phyloP scores from a whole-genome alignment of 2,329 filamentous ascomycete genomes.

The Stylonectria norvegica region DNA sequence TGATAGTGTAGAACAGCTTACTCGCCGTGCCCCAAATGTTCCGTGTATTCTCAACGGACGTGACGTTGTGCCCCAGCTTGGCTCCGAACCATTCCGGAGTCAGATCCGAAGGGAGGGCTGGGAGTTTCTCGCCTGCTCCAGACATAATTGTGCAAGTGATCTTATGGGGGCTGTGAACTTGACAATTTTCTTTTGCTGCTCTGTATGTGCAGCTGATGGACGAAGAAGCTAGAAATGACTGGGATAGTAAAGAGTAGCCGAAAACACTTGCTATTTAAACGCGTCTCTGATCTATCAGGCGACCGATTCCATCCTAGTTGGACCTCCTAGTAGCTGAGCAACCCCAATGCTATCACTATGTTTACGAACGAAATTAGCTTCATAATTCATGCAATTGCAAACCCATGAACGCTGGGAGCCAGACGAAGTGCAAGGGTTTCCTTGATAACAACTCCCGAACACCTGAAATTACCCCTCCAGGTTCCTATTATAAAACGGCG shows the following conservation, averaged over 20 bases:
- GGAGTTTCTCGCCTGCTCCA: slow-evolving; percentile 13
- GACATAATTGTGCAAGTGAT: no score
- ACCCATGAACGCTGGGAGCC: not conserved
- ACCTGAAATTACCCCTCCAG: no score
- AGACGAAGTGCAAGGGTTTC: not conserved
- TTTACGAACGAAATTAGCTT: not conserved
- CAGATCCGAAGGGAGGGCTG: slow-evolving; percentile 18
- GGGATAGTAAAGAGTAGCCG: slow-evolving; percentile 1
- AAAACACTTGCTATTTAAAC: not conserved
- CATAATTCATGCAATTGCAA: not conserved
- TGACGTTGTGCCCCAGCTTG: slow-evolving; percentile 19
- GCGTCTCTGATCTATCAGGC: not conserved
- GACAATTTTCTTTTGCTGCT: not conserved
- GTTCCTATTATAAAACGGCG: not conserved
- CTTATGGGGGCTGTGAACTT: no score
- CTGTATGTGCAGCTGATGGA: slow-evolving; percentile 1
- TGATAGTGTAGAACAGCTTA: slow-evolving; percentile 28
- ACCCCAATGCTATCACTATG: not conserved
- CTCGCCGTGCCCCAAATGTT: slow-evolving; percentile 29
- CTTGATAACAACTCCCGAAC: no score
- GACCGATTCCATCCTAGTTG: not conserved
- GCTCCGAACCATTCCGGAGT: slow-evolving; percentile 23
- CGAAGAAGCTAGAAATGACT: not conserved
- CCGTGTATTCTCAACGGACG: slow-evolving; percentile 21
- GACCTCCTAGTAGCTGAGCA: not conserved